Evolutionary conservation across 805 yeast genomes (phyloP).

Genomic region (Cyberlindnera bimundalis): DNA sequence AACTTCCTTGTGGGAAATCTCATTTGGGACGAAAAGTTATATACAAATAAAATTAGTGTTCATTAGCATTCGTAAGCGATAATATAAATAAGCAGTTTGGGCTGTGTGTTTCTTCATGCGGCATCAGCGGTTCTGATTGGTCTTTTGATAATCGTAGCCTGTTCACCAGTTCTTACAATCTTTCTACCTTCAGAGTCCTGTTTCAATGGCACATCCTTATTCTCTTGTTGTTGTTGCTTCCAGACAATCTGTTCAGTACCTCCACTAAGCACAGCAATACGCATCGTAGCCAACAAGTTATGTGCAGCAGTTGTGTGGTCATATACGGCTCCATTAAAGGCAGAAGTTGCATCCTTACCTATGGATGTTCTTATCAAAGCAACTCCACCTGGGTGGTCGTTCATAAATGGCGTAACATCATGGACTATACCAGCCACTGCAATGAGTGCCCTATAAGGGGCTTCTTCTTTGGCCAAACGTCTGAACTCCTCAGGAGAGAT

Average conservation of each 20-base stretch:
- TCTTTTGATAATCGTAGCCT: constrained; percentile 44
- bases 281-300: constrained; percentile 87
- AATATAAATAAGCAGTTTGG: too few relatives aligned
- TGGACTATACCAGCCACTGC: constrained; percentile 90
- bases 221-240: constrained; percentile 67
- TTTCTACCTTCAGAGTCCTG: constrained; percentile 50
- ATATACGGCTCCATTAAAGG: constrained; percentile 93
- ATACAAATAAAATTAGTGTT: too few relatives aligned
- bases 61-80: too few relatives aligned
- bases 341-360: constrained; percentile 92
- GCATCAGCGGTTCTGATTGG: constrained; percentile 58
- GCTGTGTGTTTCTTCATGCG: constrained; percentile 40
- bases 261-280: constrained; percentile 81
- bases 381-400: constrained; percentile 92
- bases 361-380: constrained; percentile 75
- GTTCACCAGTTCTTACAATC: constrained; percentile 60
- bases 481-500: constrained; percentile 52
- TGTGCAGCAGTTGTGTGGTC: constrained; percentile 92
- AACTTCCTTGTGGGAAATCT: too few relatives aligned
- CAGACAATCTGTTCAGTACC: constrained; percentile 81
- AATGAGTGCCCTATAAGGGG: constrained; percentile 60
- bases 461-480: constrained; percentile 34
- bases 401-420: constrained; percentile 86
- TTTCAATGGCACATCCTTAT: constrained; percentile 57
- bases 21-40: too few relatives aligned